Conservation (phyloP, 1,284 basidiomycete species). For the Ustilago sp. region DNA sequence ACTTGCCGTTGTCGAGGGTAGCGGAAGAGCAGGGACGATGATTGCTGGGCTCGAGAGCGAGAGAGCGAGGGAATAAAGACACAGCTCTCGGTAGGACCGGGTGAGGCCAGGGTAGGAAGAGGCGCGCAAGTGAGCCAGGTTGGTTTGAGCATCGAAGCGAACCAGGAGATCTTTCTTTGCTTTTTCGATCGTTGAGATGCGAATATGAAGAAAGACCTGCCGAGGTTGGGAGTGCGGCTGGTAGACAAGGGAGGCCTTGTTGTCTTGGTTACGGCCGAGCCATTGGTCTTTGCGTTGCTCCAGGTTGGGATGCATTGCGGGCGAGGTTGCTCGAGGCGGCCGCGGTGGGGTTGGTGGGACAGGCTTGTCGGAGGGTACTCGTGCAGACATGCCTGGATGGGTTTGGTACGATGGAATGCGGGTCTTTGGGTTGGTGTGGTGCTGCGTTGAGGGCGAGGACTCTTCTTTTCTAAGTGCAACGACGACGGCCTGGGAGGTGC, state of each 20-base stretch:
- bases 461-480: no score
- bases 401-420: conserved; percentile 19
- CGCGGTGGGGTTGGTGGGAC: conserved; percentile 26
- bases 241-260: conserved; percentile 31
- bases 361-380: conserved; percentile 27
- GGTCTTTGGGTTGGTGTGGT: not conserved
- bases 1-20: conserved; percentile 50
- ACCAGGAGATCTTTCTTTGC: conserved; percentile 55
- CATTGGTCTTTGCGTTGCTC: conserved; percentile 37
- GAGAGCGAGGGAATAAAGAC: conserved; percentile 55
- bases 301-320: conserved; percentile 34
- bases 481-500: not conserved
- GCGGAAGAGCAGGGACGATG: conserved; percentile 58
- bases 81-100: conserved; percentile 60
- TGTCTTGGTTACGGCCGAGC: conserved; percentile 12
- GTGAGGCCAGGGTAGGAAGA: conserved; percentile 52
- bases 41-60: conserved; percentile 42
- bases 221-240: conserved; percentile 43
- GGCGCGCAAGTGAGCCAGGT: conserved; percentile 59
- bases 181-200: conserved; percentile 52
- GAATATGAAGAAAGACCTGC: conserved; percentile 43
- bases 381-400: conserved; percentile 22
- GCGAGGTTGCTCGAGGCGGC: not conserved
- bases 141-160: conserved; percentile 56
- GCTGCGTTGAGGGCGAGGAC: conserved; percentile 9